phyloP scores from a whole-genome alignment of 345 rosid species.

The Hibiscus tridactylites region DNA sequence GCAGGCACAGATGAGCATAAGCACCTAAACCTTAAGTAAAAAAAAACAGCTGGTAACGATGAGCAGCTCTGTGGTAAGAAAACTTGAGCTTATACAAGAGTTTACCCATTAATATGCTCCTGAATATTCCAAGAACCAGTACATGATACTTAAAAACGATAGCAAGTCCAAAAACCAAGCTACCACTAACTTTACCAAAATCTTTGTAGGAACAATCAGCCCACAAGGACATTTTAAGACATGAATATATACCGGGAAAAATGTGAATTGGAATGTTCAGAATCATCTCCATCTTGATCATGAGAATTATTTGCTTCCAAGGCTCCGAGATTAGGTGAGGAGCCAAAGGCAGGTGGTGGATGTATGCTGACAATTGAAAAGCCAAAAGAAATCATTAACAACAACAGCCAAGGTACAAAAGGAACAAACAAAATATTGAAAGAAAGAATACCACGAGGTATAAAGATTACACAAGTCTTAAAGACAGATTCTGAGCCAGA shows the following conservation, averaged over 20 bases:
- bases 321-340: slow-evolving; percentile 88
- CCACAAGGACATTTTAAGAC: background rate
- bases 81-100: no score
- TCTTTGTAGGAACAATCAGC: background rate
- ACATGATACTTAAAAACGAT: background rate
- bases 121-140: background rate
- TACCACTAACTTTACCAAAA: background rate
- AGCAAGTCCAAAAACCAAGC: background rate
- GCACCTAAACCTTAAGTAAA: background rate
- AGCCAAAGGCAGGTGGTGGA: slow-evolving; percentile 96
- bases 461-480: background rate
- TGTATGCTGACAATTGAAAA: slow-evolving; percentile 58
- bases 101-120: no score
- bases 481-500: background rate
- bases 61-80: no score
- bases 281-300: slow-evolving; percentile 54
- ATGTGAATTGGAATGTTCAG: slow-evolving; percentile 69
- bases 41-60: no score
- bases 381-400: slow-evolving; percentile 3
- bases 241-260: slow-evolving; percentile 45
- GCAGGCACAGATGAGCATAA: background rate
- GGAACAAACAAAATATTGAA: background rate
- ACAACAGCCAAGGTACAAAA: background rate
- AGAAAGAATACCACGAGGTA: background rate
- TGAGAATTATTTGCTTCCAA: slow-evolving; percentile 43